These are phyloP conservation scores for Tylopilus plumbeoviolaceoides DNA, from an alignment of 768 basidiomycete genomes.

Conservation along the genomic window DNA sequence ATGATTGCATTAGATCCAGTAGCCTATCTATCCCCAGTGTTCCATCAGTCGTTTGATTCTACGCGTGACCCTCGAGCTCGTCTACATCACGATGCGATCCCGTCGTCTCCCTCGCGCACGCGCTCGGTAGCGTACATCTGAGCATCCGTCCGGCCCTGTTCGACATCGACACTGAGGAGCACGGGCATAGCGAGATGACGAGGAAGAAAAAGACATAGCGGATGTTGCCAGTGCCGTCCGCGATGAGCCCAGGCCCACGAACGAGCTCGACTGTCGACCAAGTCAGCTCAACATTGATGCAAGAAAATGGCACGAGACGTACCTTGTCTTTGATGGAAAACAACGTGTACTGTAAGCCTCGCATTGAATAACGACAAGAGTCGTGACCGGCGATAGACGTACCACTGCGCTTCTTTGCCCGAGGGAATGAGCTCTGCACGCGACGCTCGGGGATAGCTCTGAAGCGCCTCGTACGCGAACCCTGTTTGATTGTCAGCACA, in stretches of 20 bases:
- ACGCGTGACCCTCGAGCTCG: too few species aligned
- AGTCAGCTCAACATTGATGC: background rate
- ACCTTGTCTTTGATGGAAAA: slow-evolving; percentile 92
- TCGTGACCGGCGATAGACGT: slow-evolving; percentile 14
- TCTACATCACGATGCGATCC: background rate
- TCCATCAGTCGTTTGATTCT: too few species aligned
- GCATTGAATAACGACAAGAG: background rate
- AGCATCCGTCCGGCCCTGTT: slow-evolving; percentile 56
- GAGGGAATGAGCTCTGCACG: slow-evolving; percentile 85
- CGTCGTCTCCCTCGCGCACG: background rate
- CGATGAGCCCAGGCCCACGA: slow-evolving; percentile 86
- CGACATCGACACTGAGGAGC: slow-evolving; percentile 65
- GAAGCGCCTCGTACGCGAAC: slow-evolving; percentile 83
- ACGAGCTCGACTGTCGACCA: slow-evolving; percentile 72
- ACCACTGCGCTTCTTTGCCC: slow-evolving; percentile 89
- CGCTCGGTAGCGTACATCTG: slow-evolving; percentile 24
- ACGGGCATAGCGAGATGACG: slow-evolving; percentile 70
- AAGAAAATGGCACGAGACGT: background rate
- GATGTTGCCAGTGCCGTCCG: slow-evolving; percentile 88
- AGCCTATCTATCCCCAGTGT: background rate
- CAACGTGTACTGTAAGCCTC: slow-evolving; percentile 49
- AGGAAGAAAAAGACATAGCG: slow-evolving; percentile 90
- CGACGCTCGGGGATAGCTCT: slow-evolving; percentile 82
- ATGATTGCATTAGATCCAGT: background rate
- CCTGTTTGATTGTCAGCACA: slow-evolving; percentile 33